Evolutionary conservation across 129 eudicot genomes (phyloP).

Genomic region (Saussurea involucrata): DNA sequence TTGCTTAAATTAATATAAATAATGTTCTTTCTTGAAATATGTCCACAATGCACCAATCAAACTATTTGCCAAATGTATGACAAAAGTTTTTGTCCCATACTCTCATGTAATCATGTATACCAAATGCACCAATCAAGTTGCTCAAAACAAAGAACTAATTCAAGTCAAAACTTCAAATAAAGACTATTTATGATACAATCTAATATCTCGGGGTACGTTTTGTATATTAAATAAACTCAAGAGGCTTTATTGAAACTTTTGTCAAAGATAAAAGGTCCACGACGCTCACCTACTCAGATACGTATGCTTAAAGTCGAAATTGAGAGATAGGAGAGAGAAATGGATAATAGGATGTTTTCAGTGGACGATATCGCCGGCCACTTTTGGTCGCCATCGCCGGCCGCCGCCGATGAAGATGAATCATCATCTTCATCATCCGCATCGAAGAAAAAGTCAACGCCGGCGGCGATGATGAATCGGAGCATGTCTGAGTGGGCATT

Average conservation of each 20-base stretch:
- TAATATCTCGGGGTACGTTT: background rate
- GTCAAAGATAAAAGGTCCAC: constrained; percentile 10
- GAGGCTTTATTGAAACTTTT: background rate
- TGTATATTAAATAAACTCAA: background rate
- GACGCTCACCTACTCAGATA: constrained; percentile 17
- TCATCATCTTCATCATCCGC: constrained; percentile 30
- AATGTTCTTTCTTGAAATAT: too few species aligned
- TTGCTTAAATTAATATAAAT: too few species aligned
- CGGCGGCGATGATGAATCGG: constrained; percentile 57
- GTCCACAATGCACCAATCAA: too few species aligned
- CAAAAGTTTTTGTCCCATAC: background rate
- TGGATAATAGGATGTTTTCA: constrained; percentile 99
- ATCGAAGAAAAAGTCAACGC: constrained; percentile 28
- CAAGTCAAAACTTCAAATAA: background rate
- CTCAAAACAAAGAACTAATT: background rate
- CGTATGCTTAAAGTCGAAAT: constrained; percentile 30
- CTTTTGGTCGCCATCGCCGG: constrained; percentile 78
- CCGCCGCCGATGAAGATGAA: constrained; percentile 26
- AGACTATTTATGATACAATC: background rate
- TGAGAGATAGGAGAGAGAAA: constrained; percentile 25
- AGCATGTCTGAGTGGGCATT: constrained; percentile 95
- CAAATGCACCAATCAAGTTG: background rate
- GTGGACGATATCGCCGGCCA: constrained; percentile 95
- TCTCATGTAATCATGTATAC: background rate
- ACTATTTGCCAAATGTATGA: background rate